phyloP scores from a whole-genome alignment of 1,284 basidiomycete genomes.

The Microbotryum violaceum region DNA sequence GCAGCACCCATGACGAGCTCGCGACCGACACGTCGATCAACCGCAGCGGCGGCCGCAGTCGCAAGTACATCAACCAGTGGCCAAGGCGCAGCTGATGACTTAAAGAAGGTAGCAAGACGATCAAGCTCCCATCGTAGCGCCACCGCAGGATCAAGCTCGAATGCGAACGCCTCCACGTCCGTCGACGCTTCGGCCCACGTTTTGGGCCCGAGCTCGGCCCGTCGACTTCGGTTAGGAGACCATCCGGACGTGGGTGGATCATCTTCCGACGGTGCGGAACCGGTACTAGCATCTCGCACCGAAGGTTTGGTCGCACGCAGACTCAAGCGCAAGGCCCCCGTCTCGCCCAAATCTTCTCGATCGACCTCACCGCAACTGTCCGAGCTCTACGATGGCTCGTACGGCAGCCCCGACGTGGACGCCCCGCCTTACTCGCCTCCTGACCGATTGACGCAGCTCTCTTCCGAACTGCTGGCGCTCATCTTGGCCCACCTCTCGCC shows the following conservation, averaged over 20 bases:
- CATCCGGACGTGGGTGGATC: not conserved
- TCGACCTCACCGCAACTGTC: not conserved
- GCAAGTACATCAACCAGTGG: too few species aligned
- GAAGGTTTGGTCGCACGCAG: not conserved
- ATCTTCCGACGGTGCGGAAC: not conserved
- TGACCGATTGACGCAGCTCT: slow-evolving; percentile 20
- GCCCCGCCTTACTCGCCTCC: not conserved
- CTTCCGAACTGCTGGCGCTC: slow-evolving; percentile 20
- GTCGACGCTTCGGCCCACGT: not conserved
- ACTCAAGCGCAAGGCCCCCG: not conserved
- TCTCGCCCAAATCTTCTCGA: not conserved
- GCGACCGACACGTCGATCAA: too few species aligned
- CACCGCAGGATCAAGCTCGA: too few species aligned
- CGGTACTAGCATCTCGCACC: not conserved
- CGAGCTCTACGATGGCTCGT: not conserved
- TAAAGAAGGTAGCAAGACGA: too few species aligned
- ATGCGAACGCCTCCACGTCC: not conserved
- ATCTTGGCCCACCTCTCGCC: slow-evolving; percentile 20
- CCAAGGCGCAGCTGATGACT: too few species aligned
- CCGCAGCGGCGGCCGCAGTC: too few species aligned
- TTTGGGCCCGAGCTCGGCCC: not conserved
- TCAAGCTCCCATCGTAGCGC: too few species aligned
- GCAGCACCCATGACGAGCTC: too few species aligned
- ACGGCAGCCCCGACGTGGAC: not conserved
- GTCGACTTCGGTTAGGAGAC: not conserved